These are phyloP conservation scores for Coffea canephora DNA, from an alignment of 257 asterid species.

Conservation along the genomic window DNA sequence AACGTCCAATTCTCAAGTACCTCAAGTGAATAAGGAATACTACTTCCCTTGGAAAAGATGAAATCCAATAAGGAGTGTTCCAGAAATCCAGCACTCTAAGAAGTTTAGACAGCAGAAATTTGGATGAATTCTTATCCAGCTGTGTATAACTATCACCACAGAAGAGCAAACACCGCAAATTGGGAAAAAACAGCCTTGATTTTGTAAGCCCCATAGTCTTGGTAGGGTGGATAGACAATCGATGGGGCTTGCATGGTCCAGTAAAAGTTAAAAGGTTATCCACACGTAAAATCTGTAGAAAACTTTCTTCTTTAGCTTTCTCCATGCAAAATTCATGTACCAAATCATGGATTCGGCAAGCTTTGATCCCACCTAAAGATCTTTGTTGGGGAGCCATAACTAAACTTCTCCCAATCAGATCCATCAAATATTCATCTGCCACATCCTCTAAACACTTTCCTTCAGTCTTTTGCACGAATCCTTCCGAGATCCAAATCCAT, in stretches of 20 bases:
- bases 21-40: background rate
- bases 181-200: too few relatives aligned
- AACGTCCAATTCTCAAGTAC: background rate
- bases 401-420: background rate
- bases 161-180: too few relatives aligned
- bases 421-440: background rate
- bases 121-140: too few relatives aligned
- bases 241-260: background rate
- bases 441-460: too few relatives aligned
- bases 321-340: background rate
- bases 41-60: background rate
- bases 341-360: too few relatives aligned
- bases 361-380: background rate
- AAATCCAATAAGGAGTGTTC: too few relatives aligned
- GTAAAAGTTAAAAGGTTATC: background rate
- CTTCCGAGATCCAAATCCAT: too few relatives aligned
- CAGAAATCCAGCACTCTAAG: slow-evolving; percentile 11
- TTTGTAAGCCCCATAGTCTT: too few relatives aligned
- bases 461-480: too few relatives aligned
- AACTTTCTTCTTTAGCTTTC: background rate
- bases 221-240: too few relatives aligned
- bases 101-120: background rate
- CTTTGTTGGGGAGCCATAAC: background rate
- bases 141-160: too few relatives aligned
- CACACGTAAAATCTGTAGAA: background rate